Evolutionary conservation across 164 flowering plant species (phyloP), one percentile per base, ranked within the genome.

Genomic region (Magnolia kwangsiensis): DNA sequence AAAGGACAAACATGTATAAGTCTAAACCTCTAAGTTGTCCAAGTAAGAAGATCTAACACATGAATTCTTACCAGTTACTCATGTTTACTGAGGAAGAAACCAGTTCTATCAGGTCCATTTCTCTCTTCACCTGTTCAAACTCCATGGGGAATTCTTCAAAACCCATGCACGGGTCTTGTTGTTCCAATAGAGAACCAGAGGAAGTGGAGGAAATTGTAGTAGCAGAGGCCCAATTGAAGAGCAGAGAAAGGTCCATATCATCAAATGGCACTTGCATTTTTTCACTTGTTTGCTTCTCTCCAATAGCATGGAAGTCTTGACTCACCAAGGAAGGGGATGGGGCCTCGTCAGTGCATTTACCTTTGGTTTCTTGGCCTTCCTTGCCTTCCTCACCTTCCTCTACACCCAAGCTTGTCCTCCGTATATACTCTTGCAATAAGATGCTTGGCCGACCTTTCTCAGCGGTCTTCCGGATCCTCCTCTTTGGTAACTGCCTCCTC

Each of bases 41-140:
- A n/a, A 64, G 14, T n/a, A 64, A 64, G 13, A 64, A 8, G 10
- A 19, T 31, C 2, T 27, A 14, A 67, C 49, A 29, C 18, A 67
- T 67, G 20, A 31, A 20, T 23, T 23, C n/a, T 70, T 65, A 64
- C 31, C 70, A 50, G 29, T 50, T 21, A 50, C 19, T 16, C 51
- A 70, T 76, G 16, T 70, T 71, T 23, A 63, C 9, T n/a, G 50
- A 31, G 24, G 69, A 37, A n/a, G 74, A 64, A 31, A 13, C 51
- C 67, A 79, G 31, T 27, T 79, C 81, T 65, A 51, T n/a, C 61
- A 75, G 23, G 74, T 79, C 81, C 50, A 63, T 27, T 55, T 74
- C 76, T 65, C 71, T 73, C 31, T 58, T 78, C 55, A 69, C 49
- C 5, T 58, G 24, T 18, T 50, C 69, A 20, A 31, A 45, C 14